Conservation (phyloP, 805 yeast species). For the Candida caryicola region DNA sequence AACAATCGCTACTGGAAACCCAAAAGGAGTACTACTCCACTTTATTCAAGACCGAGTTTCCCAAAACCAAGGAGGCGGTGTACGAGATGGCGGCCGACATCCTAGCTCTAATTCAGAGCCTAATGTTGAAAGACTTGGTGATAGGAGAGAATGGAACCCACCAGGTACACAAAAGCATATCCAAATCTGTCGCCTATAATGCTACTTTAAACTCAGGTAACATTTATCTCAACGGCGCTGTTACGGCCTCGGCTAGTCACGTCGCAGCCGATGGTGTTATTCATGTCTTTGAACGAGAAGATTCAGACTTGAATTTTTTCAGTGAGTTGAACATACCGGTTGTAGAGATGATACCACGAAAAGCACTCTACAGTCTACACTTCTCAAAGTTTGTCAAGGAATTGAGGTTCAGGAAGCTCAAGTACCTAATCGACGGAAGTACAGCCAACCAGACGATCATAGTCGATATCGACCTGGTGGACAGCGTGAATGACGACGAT, state of each 20-base stretch:
- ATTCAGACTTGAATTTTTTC: slow-evolving; percentile 17
- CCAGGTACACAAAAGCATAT: slow-evolving; percentile 6
- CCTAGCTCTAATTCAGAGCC: slow-evolving; percentile 20
- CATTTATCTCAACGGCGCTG: slow-evolving; percentile 19
- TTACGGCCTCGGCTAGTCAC: slow-evolving; percentile 15
- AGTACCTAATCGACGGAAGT: slow-evolving; percentile 53
- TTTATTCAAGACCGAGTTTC: slow-evolving; percentile 4
- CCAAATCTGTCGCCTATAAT: slow-evolving; percentile 13
- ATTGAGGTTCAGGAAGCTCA: slow-evolving; percentile 56
- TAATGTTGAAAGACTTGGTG: slow-evolving; percentile 26
- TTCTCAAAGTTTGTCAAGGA: slow-evolving; percentile 69
- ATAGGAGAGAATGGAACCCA: slow-evolving; percentile 31
- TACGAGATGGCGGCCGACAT: slow-evolving; percentile 31
- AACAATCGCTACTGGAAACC: slow-evolving; percentile 24
- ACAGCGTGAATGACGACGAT: slow-evolving; percentile 28
- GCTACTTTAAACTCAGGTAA: slow-evolving; percentile 10
- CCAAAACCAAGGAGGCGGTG: slow-evolving; percentile 27
- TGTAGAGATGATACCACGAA: slow-evolving; percentile 31
- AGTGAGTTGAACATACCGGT: slow-evolving; percentile 17
- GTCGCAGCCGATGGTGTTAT: slow-evolving; percentile 33
- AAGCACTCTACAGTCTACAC: slow-evolving; percentile 39
- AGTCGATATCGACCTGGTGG: slow-evolving; percentile 40
- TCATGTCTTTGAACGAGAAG: slow-evolving; percentile 19
- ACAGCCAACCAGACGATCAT: slow-evolving; percentile 59
- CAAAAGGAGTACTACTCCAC: slow-evolving; percentile 25